These are phyloP conservation scores for Colletotrichum tofieldiae DNA, from an alignment of 2,329 filamentous ascomycete genomes.

Conservation along the genomic window DNA sequence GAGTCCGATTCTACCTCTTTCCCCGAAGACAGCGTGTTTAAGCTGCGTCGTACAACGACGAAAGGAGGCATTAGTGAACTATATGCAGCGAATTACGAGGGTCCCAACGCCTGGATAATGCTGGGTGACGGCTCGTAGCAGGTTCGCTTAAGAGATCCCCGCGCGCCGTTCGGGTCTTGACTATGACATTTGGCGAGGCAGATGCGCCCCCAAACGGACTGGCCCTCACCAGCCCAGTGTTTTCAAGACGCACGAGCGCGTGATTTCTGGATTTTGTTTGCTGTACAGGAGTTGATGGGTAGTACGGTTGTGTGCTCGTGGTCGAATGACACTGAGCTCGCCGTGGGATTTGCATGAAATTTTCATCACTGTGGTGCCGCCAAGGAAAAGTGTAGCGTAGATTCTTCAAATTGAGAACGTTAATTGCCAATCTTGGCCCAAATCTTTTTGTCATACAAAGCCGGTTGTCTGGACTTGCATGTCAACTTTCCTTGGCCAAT, in stretches of 20 bases:
- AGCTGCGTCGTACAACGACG: neutral
- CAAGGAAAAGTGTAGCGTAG: neutral
- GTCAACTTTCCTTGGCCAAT: neutral
- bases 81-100: slow-evolving; percentile 45
- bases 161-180: slow-evolving; percentile 50
- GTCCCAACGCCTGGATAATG: slow-evolving; percentile 58
- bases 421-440: neutral
- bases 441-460: too few species aligned
- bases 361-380: neutral
- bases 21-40: slow-evolving; percentile 53
- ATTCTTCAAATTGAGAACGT: neutral
- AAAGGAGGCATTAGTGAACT: slow-evolving; percentile 47
- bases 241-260: neutral
- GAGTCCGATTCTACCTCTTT: slow-evolving; percentile 1
- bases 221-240: slow-evolving; percentile 51
- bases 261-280: neutral
- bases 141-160: slow-evolving; percentile 55
- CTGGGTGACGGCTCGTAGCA: slow-evolving; percentile 64
- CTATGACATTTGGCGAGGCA: slow-evolving; percentile 48
- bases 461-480: neutral
- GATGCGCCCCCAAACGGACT: slow-evolving; percentile 53
- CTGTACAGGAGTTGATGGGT: slow-evolving; percentile 1
- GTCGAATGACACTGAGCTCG: slow-evolving; percentile 26
- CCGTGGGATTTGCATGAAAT: neutral
- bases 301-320: slow-evolving; percentile 35